Percentiles rank a stretch among this genome's conserved stretches.
Conservation (phyloP, 257 asterid species). For the Solanum clarkiae region DNA sequence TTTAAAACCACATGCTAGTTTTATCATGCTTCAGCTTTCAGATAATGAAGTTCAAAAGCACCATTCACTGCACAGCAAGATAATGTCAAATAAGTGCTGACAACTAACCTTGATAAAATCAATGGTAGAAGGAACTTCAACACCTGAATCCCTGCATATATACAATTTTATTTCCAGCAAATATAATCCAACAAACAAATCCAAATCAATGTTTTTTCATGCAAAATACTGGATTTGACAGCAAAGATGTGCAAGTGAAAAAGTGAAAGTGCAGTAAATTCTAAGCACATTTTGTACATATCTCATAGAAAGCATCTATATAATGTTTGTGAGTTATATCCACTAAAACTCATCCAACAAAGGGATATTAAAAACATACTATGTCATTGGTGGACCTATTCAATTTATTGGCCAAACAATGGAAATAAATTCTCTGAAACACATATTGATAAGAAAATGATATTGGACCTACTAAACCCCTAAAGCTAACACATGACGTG, state of each 20-base stretch:
- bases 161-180: slow-evolving; percentile 1
- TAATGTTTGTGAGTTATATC: background rate
- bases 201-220: background rate
- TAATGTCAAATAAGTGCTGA: background rate
- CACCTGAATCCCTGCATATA: slow-evolving; percentile 52
- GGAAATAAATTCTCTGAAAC: background rate
- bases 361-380: background rate
- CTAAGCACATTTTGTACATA: background rate
- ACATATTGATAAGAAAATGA: background rate
- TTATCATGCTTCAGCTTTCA: background rate
- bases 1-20: background rate
- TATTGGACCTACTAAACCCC: background rate
- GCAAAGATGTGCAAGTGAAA: background rate
- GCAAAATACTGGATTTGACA: background rate
- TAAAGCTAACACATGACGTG: background rate
- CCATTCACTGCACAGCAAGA: background rate
- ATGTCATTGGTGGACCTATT: background rate
- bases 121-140: slow-evolving; percentile 33
- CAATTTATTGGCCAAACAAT: background rate
- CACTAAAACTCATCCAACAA: background rate
- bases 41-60: background rate
- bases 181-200: background rate
- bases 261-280: background rate
- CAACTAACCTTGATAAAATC: slow-evolving; percentile 53
- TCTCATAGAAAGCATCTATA: background rate